These are phyloP conservation scores for Corymbia calophylla DNA, from an alignment of 441 rosid species.

Conservation along the genomic window DNA sequence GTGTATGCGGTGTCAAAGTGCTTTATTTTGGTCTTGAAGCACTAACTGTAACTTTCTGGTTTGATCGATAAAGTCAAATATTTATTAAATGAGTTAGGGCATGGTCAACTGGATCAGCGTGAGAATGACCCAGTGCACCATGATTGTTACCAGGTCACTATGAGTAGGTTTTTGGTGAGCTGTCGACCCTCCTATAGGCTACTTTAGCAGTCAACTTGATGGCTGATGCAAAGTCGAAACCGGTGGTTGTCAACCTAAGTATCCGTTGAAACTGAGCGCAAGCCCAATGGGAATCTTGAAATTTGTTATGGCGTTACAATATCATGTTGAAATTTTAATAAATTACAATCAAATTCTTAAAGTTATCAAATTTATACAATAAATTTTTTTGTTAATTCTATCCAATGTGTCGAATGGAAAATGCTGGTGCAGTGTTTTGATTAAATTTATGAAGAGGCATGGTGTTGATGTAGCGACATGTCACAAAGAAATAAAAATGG, in stretches of 20 bases:
- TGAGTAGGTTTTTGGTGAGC: background rate
- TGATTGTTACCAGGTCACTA: background rate
- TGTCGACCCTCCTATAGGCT: background rate
- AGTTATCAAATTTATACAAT: accelerated
- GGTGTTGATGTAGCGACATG: background rate
- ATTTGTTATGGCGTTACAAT: background rate
- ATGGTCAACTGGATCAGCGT: constrained; percentile 1
- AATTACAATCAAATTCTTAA: background rate
- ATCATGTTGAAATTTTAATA: background rate
- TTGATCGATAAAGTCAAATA: background rate
- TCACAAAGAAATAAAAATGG: background rate
- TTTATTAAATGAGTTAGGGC: background rate
- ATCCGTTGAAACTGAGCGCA: background rate
- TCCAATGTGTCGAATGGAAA: background rate
- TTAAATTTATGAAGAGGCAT: background rate
- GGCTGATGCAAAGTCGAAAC: background rate
- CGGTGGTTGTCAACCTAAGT: background rate
- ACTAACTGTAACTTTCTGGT: background rate
- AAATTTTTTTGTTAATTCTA: background rate
- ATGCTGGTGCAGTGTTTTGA: background rate
- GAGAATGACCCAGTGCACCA: background rate
- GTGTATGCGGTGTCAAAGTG: background rate
- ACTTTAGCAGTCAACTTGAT: background rate
- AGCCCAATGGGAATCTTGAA: background rate
- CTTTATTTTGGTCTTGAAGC: background rate